Base-by-base conservation (phyloP, 2,329 filamentous ascomycete species). In the Colletotrichum godetiae region DNA sequence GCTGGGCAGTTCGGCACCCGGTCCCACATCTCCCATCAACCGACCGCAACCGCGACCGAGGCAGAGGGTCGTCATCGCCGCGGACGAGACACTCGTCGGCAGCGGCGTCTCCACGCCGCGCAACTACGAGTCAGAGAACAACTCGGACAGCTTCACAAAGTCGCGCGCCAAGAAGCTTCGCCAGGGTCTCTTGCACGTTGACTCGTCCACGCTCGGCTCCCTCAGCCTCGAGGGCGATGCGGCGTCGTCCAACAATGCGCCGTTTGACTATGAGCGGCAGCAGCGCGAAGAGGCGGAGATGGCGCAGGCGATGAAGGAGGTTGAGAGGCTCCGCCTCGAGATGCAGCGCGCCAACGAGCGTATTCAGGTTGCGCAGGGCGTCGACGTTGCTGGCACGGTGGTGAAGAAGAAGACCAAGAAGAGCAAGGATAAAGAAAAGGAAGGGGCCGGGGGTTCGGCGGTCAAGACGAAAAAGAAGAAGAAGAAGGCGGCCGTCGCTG, bases 201-300 rank as follows among this genome's bases (percentile, higher is more conserved):
- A 98, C 82, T 97, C 95, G 46, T 96, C 94, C 76, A 93, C 92
- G 55, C 90, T 99, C 3, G 91, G 91, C 1, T 85, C 90, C 2
- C 89, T 98, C 56, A 93, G 90, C 57, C 88, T 98, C 1, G 90
- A 92, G 61, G 90, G 87, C 37, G 85, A 82, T 61, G 78, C 37
- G 72, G 81, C 77, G 61, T 76, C 80, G n/a, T 80, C 84, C 5
- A 49, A 8, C 12, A 76, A 77, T 56, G 76, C 77, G 49, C 79
- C 79, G 0, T 85, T 89, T 60, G 90, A 93, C 70, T 87, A 91
- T 63, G 93, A 95, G 78, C 87, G 88, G 65, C 90, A 92, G 75
- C 89, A 92, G 79, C 90, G 89, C 19, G 95, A 97, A 79, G 95
- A 98, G 73, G 91, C 90, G 1, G 95, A 98, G 83, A 97, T 98